phyloP scores from a whole-genome alignment of 78 protist species.

The slime mould (Dictyostelium discoideum) region dicty_2.7 NC_007091.3:1017001-1017500 shows the following conservation, averaged over 20 bases:
- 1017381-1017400: not conserved
- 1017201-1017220: constrained; percentile 8
- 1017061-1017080: not conserved
- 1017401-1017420: not conserved
- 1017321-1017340: not conserved
- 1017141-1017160: constrained; percentile 72
- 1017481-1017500: not conserved
- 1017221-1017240: not conserved
- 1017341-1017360: not conserved
- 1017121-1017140: not conserved
- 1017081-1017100: not conserved
- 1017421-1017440: not conserved
- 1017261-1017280: constrained; percentile 9
- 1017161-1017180: constrained; percentile 2
- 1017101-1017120: not conserved
- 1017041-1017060: constrained; percentile 57
- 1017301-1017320: not conserved
- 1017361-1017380: not conserved
- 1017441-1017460: not conserved
- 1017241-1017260: constrained; percentile 5
- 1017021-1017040: constrained; percentile 63
- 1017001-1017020: constrained; percentile 60
- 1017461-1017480: not conserved
- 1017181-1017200: not conserved
- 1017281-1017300: not conserved